Evolutionary conservation across 2,329 filamentous ascomycete genomes (phyloP), one percentile per base, ranked within the genome.

Genomic region (Fusarium solani-melongenae): DNA sequence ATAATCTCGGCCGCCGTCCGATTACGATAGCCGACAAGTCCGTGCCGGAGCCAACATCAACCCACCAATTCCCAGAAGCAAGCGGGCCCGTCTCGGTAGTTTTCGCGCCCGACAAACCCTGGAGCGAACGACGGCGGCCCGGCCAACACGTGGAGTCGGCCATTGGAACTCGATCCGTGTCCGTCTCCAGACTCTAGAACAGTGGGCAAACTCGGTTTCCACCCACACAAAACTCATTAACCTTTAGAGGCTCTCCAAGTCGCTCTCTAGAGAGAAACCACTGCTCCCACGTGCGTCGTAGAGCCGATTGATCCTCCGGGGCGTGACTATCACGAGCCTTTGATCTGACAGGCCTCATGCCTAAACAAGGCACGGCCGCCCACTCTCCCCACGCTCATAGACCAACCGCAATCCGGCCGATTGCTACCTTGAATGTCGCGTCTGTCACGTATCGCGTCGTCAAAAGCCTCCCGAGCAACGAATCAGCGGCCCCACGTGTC

Each of bases 401-500:
- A 17, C 31, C 38, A 53, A 59, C 53, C 55, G 36, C 22, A 38
- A 27, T 20, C 62, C 36, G 15, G 17, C 61, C 60, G 59, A 49
- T 38, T 29, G 68, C 72, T 59, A 72, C 65, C 58, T 41, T 17
- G 49, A 53, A 53, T 31, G 36, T 53, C 53, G 51, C 33, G 38
- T n/a, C 14, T 5, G 15, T 44, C 27, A 44, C 22, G 31, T 51
- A 41, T 55, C 64, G 59, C 27, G 57, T 71, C 60, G 53, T 65
- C 14, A 70, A 53, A n/a, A 67, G 44, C 62, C 65, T 41, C 60
- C 34, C 29, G 34, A 67, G 44, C 61, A 69, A 65, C 78, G 77
- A 80, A 79, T 80, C 78, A 80, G 69, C 67, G 62, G 62, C 71
- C 78, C 77, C 78, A 80, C 78, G 78, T 80, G 77, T 72, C 41